Evolutionary conservation across 768 basidiomycete species (phyloP).

Genomic region (Boletus tylopilopsis): DNA sequence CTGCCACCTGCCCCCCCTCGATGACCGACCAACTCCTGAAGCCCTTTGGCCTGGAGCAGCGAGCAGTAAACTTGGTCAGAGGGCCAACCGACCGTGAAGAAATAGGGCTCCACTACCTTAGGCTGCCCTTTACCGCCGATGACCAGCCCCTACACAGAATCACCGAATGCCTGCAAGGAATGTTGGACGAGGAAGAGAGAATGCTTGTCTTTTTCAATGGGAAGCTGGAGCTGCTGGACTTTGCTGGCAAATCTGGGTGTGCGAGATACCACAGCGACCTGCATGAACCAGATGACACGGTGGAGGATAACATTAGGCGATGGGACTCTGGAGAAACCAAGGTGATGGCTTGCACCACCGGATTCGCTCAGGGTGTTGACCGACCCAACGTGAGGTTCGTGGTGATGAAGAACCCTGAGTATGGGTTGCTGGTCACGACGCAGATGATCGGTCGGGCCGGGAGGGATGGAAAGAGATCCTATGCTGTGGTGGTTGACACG

Average conservation of each 20-base stretch:
- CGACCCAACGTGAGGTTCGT: not conserved
- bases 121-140: not conserved
- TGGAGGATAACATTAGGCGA: not conserved
- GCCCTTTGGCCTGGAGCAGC: not conserved
- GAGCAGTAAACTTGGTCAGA: not conserved
- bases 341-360: constrained; percentile 1
- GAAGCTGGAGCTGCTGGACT: not conserved
- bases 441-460: not conserved
- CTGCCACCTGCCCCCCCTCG: not conserved
- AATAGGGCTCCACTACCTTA: not conserved
- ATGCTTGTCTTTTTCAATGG: not conserved
- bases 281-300: not conserved
- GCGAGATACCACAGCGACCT: not conserved
- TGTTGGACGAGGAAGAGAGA: not conserved
- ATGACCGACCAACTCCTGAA: not conserved
- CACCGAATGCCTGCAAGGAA: not conserved
- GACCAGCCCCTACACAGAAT: not conserved
- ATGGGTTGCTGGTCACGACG: not conserved
- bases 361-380: not conserved
- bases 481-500: not conserved
- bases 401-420: not conserved
- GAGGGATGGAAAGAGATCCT: not conserved
- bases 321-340: not conserved
- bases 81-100: not conserved
- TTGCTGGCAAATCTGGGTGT: not conserved